Conservation (phyloP, 73 alveolate species). For the Paramecium caudatum region DNA sequence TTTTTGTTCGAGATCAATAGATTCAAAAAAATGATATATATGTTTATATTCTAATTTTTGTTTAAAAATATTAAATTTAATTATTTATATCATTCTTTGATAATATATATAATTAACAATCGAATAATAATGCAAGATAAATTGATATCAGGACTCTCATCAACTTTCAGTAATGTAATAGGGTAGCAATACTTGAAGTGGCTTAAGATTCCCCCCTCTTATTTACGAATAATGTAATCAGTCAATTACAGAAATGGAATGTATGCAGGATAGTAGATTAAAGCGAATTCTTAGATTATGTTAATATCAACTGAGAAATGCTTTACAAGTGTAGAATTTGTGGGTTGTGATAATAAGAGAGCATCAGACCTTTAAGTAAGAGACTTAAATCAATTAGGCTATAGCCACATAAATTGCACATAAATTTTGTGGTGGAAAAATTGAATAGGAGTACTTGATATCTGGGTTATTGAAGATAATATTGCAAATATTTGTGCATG, state of each 20-base stretch:
- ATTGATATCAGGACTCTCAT: constrained; percentile 28
- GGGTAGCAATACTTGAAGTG: constrained; percentile 50
- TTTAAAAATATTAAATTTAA: no score
- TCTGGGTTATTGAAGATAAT: constrained; percentile 32
- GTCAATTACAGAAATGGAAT: background rate
- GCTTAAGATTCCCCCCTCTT: constrained; percentile 37
- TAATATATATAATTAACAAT: no score
- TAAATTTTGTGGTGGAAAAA: constrained; percentile 19
- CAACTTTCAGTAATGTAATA: background rate
- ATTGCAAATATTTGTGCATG: constrained; percentile 27
- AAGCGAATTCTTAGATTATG: constrained; percentile 17
- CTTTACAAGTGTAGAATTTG: constrained; percentile 53
- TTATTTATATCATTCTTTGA: no score
- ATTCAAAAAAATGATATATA: no score
- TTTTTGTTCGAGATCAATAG: no score
- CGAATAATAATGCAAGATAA: constrained; percentile 9
- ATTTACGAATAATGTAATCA: constrained; percentile 29
- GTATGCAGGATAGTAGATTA: constrained; percentile 27
- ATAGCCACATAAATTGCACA: constrained; percentile 38
- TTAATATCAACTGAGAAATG: constrained; percentile 54
- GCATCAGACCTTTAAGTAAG: constrained; percentile 39
- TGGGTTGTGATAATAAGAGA: constrained; percentile 8
- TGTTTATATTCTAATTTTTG: no score
- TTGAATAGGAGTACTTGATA: constrained; percentile 2
- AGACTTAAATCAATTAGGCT: constrained; percentile 11